These are phyloP conservation scores for Candida cerambycidarum DNA, from an alignment of 805 yeast species.

Conservation along the genomic window DNA sequence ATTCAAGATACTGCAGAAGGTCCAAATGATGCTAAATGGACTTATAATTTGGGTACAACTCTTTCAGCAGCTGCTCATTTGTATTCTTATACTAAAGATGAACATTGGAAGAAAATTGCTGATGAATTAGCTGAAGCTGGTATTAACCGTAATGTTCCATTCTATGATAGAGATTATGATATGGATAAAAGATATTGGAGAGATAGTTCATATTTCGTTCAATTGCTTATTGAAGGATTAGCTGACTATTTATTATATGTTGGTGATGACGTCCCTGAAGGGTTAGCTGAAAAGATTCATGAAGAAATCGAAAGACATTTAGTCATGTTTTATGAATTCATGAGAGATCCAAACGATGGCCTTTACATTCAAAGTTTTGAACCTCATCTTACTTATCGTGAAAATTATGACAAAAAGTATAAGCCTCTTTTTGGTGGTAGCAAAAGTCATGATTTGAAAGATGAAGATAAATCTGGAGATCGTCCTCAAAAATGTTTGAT, in stretches of 20 bases:
- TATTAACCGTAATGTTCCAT: constrained; percentile 52
- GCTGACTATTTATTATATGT: constrained; percentile 61
- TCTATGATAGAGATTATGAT: constrained; percentile 65
- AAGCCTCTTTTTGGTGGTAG: constrained; percentile 54
- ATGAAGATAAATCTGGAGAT: constrained; percentile 51
- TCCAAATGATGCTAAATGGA: constrained; percentile 55
- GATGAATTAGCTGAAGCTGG: constrained; percentile 57
- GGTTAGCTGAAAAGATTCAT: constrained; percentile 33
- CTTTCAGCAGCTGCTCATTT: constrained; percentile 53
- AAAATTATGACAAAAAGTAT: constrained; percentile 49
- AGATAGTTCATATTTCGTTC: constrained; percentile 62
- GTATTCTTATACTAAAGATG: constrained; percentile 50
- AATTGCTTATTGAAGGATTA: constrained; percentile 63
- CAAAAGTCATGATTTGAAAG: constrained; percentile 49
- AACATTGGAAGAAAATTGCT: constrained; percentile 49
- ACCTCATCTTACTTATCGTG: constrained; percentile 52
- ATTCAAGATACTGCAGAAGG: constrained; percentile 45
- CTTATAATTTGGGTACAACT: constrained; percentile 69
- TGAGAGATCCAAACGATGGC: constrained; percentile 58
- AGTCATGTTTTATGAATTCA: constrained; percentile 55
- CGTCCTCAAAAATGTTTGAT: constrained; percentile 53
- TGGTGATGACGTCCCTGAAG: constrained; percentile 40
- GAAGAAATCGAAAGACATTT: constrained; percentile 54
- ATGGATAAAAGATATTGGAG: constrained; percentile 59
- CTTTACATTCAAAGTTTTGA: constrained; percentile 60